Evolutionary conservation across 2,329 filamentous ascomycete genomes (phyloP), one percentile per base, ranked within the genome.

Genomic region (Phyllosticta citriasiana): DNA sequence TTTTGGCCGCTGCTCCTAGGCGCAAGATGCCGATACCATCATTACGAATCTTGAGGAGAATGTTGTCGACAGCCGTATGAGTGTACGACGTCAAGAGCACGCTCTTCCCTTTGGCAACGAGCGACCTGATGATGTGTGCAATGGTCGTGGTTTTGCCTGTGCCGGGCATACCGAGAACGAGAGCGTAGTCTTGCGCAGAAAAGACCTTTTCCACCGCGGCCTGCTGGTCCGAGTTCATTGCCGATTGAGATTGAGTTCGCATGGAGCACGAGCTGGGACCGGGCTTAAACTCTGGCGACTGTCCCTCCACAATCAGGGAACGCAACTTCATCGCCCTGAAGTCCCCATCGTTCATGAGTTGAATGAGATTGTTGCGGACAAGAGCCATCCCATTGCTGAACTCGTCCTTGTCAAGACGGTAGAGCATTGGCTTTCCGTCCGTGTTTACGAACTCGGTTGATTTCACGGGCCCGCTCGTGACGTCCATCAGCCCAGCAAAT

Each of bases 121-220:
- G 80, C 0, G 93, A 90, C 53, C 90, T 87, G 68, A 99, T 97
- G 67, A 99, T 97, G 71, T 97, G 92, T 4, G 93, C 91, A 69
- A 99, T 97, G 0, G 94, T 99, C 0, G 94, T 99, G 2, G 94
- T 99, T 75, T 99, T 99, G 62, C 94, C 94, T 0, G 94, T 99
- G 7, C 94, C 94, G 1, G 94, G 94, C 94, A 99, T 99, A 27
- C 94, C 94, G 22, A 99, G 83, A 12, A 99, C 92, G n/a, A 99
- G 80, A 7, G 94, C 93, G 73, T 97, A 99, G 76, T 99, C 92
- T 66, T 89, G 84, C 2, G 94, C 93, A 68, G 88, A 91, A 88
- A 99, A 95, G 50, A 99, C 93, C 74, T 97, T 97, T 67, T 91
- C 84, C 58, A 99, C 91, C 0, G 94, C 94, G 62, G 81, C 82